A percentile compares a stretch with the other conserved stretches of the same genome.
Conservation (phyloP, 2,329 filamentous ascomycete species). For the Apiospora pterosperma region DNA sequence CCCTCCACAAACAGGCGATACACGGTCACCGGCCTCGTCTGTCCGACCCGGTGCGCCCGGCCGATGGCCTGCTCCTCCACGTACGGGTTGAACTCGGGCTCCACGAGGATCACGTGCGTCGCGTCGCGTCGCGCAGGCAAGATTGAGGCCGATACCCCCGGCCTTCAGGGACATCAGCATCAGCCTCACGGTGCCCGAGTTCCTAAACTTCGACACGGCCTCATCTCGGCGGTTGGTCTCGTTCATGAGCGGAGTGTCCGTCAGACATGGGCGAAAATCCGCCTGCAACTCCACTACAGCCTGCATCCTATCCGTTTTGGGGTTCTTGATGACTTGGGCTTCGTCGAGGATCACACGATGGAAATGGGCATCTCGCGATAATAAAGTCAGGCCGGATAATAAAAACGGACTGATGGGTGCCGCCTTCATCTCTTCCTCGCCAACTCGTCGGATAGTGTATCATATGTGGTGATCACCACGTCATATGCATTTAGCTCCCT, state of each 20-base stretch:
- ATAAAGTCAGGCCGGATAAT: conserved; percentile 40
- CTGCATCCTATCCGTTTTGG: conserved; percentile 56
- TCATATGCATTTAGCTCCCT: conserved; percentile 58
- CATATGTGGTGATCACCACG: conserved; percentile 77
- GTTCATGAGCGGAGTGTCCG: conserved; percentile 89
- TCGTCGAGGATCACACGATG: conserved; percentile 78
- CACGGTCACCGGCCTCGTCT: conserved; percentile 1
- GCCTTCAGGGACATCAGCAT: conserved; percentile 74
- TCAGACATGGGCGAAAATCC: conserved; percentile 71
- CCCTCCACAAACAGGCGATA: conserved; percentile 2
- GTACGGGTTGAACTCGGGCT: conserved; percentile 8
- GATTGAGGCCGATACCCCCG: conserved; percentile 52
- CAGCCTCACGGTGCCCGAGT: conserved; percentile 47
- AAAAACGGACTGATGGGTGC: no score
- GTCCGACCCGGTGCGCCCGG: conserved; percentile 4
- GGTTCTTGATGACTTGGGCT: conserved; percentile 80
- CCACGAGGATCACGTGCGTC: background rate
- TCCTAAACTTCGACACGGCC: conserved; percentile 22
- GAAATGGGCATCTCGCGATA: conserved; percentile 60
- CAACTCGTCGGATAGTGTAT: conserved; percentile 39
- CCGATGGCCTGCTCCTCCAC: conserved; percentile 7
- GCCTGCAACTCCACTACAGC: conserved; percentile 60
- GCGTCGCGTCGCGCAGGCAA: background rate
- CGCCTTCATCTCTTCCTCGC: conserved; percentile 37
- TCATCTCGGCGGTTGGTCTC: conserved; percentile 46